These are phyloP conservation scores for Candolleomyces eurysporus DNA, from an alignment of 768 basidiomycete genomes.

Conservation along the genomic window DNA sequence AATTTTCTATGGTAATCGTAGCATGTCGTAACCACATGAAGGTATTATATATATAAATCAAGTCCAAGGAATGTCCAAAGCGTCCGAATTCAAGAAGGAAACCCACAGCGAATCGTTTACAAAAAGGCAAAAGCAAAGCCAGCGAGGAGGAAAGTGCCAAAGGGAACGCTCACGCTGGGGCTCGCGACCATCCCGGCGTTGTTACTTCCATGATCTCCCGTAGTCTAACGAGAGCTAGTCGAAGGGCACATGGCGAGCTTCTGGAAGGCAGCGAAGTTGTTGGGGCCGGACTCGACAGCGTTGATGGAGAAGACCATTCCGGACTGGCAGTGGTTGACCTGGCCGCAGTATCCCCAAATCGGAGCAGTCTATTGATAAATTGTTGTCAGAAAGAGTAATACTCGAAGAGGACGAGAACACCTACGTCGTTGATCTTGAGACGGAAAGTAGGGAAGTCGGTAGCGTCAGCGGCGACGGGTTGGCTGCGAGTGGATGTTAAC, in stretches of 20 bases:
- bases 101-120: too few relatives aligned
- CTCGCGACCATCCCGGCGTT: too few relatives aligned
- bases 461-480: constrained; percentile 39
- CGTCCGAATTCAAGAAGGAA: too few relatives aligned
- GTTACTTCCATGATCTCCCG: too few relatives aligned
- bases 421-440: constrained; percentile 49
- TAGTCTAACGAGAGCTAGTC: neutral
- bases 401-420: constrained; percentile 10
- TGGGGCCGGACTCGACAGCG: constrained; percentile 46
- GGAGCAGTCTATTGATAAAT: constrained; percentile 30
- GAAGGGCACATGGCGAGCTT: constrained; percentile 21
- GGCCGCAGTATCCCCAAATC: constrained; percentile 59
- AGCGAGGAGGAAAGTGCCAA: too few relatives aligned
- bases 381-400: neutral
- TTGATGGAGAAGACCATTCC: constrained; percentile 69
- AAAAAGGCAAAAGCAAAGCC: too few relatives aligned
- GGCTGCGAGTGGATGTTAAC: constrained; percentile 23
- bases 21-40: too few relatives aligned
- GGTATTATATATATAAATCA: too few relatives aligned
- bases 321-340: constrained; percentile 46
- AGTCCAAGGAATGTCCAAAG: too few relatives aligned
- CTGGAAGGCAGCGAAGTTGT: constrained; percentile 52
- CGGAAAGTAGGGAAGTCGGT: constrained; percentile 42
- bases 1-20: too few relatives aligned
- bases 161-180: too few relatives aligned